Percentiles rank a stretch among this genome's conserved stretches.
These are phyloP conservation scores for Exsudoporus frostii DNA, from an alignment of 768 basidiomycete genomes.

Conservation along the genomic window DNA sequence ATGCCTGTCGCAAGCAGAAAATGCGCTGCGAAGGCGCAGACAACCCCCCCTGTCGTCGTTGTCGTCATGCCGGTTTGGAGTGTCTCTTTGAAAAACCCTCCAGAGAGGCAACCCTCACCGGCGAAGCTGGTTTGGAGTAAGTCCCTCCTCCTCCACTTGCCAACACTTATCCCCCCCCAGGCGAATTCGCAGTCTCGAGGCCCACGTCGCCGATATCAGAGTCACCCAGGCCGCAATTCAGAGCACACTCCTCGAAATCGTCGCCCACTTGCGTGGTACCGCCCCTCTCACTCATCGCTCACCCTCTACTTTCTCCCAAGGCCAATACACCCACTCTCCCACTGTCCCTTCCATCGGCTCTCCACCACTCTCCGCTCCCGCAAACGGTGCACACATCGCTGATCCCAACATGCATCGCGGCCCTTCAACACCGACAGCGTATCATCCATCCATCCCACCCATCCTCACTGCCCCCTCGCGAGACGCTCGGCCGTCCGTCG, in stretches of 20 bases:
- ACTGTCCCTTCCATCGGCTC: slow-evolving; percentile 59
- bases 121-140: slow-evolving; percentile 87
- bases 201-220: slow-evolving; percentile 81
- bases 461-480: slow-evolving; percentile 29
- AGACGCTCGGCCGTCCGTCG: slow-evolving; percentile 33
- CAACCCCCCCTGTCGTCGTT: slow-evolving; percentile 94
- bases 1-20: slow-evolving; percentile 94
- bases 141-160: slow-evolving; percentile 28
- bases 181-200: slow-evolving; percentile 86
- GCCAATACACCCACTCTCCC: slow-evolving; percentile 63
- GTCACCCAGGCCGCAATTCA: slow-evolving; percentile 73
- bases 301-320: slow-evolving; percentile 51
- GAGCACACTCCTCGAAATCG: slow-evolving; percentile 75
- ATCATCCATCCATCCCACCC: slow-evolving; percentile 29
- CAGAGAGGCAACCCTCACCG: slow-evolving; percentile 80
- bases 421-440: slow-evolving; percentile 31
- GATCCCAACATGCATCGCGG: slow-evolving; percentile 25
- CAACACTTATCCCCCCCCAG: slow-evolving; percentile 40
- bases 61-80: slow-evolving; percentile 83
- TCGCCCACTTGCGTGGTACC: slow-evolving; percentile 67
- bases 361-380: slow-evolving; percentile 41
- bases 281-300: slow-evolving; percentile 51
- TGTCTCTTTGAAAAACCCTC: slow-evolving; percentile 96
- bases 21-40: slow-evolving; percentile 98
- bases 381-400: slow-evolving; percentile 31